Percentiles rank a stretch among this genome's conserved stretches.
phyloP scores from a whole-genome alignment of 1,284 basidiomycete genomes.

The Gomphus sp. region DNA sequence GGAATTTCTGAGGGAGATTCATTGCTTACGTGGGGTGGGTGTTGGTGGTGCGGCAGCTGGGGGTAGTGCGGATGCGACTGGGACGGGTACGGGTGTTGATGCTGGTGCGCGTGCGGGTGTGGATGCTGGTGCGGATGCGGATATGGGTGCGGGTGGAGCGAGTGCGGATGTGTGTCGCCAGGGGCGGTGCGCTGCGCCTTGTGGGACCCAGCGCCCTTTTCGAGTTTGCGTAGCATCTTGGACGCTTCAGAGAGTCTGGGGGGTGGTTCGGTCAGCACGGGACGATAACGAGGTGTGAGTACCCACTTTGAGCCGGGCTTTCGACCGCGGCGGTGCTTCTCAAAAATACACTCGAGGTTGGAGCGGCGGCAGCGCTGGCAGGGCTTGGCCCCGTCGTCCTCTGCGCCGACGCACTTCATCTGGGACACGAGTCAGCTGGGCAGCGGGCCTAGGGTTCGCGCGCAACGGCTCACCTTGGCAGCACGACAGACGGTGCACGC shows the following conservation, averaged over 20 bases:
- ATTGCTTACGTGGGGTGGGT: too few relatives aligned
- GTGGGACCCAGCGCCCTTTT: slow-evolving; percentile 54
- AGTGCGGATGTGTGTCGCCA: too few relatives aligned
- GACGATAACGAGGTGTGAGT: slow-evolving; percentile 8
- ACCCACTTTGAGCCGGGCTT: slow-evolving; percentile 82
- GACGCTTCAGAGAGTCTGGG: slow-evolving; percentile 72
- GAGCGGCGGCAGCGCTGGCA: slow-evolving; percentile 75
- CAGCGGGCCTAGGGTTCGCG: slow-evolving; percentile 14
- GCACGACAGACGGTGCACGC: slow-evolving; percentile 75
- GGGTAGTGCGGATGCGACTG: too few relatives aligned
- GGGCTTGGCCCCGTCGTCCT: slow-evolving; percentile 56
- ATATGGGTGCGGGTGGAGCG: too few relatives aligned
- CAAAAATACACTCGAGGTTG: slow-evolving; percentile 68
- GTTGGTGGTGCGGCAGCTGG: too few relatives aligned
- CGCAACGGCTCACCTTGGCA: slow-evolving; percentile 61
- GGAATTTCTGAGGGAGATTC: too few relatives aligned
- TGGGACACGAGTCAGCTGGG: slow-evolving; percentile 23
- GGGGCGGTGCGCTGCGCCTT: slow-evolving; percentile 31
- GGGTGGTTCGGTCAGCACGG: slow-evolving; percentile 9
- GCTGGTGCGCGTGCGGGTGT: too few relatives aligned
- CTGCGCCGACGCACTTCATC: slow-evolving; percentile 85
- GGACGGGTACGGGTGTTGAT: neutral
- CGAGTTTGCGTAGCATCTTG: slow-evolving; percentile 75
- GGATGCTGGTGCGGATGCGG: too few relatives aligned
- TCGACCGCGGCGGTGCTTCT: slow-evolving; percentile 76